Evolutionary conservation across 2,329 filamentous ascomycete genomes (phyloP).

Genomic region (Diaporthe sp.): DNA sequence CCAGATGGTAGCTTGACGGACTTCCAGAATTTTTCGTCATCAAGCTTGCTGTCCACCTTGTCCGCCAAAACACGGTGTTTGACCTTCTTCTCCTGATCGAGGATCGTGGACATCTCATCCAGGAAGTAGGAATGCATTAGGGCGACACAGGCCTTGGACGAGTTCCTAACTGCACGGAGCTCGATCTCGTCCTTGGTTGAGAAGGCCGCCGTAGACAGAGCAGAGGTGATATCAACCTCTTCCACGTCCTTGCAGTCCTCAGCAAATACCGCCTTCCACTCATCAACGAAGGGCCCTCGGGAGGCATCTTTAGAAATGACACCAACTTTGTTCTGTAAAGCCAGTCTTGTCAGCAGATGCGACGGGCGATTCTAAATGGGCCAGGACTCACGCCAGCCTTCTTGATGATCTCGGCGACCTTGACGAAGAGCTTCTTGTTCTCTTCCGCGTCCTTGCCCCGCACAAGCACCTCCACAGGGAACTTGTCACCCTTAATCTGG

Average conservation of each 20-base stretch:
- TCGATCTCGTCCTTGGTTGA: constrained; percentile 96
- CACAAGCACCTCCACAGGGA: constrained; percentile 91
- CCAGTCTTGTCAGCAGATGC: constrained; percentile 7
- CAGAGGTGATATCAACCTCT: constrained; percentile 86
- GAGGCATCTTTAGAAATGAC: constrained; percentile 87
- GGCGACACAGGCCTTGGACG: constrained; percentile 92
- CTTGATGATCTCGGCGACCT: constrained; percentile 89
- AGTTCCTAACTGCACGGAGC: constrained; percentile 92
- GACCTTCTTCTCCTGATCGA: constrained; percentile 97
- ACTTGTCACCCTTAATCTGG: constrained; percentile 90
- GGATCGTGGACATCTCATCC: constrained; percentile 96
- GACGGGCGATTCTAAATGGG: not conserved
- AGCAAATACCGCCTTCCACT: constrained; percentile 90
- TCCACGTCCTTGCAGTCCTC: constrained; percentile 88
- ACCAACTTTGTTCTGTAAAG: constrained; percentile 85
- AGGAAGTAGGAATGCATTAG: constrained; percentile 97
- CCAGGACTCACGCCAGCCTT: constrained; percentile 78
- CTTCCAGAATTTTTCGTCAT: constrained; percentile 95
- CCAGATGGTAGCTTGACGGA: constrained; percentile 78
- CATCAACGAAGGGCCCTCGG: constrained; percentile 90
- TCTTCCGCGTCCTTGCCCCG: constrained; percentile 91
- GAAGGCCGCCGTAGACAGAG: constrained; percentile 86
- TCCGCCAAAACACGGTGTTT: constrained; percentile 89
- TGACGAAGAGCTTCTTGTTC: constrained; percentile 91
- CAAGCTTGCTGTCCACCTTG: constrained; percentile 91